Percentiles rank a stretch among this genome's conserved stretches.
phyloP scores from a whole-genome alignment of 805 yeast genomes.

The Yamadazyma akitaensis region DNA sequence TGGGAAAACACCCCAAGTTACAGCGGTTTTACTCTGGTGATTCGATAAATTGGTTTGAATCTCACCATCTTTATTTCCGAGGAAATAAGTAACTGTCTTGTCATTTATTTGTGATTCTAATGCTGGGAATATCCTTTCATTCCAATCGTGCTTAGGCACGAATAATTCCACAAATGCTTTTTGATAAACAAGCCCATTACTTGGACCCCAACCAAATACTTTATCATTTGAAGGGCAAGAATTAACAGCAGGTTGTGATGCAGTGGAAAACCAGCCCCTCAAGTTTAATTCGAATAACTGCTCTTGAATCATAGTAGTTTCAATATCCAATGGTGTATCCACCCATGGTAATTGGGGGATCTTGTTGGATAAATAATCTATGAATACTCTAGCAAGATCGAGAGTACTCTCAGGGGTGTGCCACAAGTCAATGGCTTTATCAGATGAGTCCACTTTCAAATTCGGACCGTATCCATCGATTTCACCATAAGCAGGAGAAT shows the following conservation, averaged over 20 bases:
- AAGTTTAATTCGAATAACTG: constrained; percentile 77
- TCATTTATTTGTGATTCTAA: constrained; percentile 36
- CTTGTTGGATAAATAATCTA: constrained; percentile 68
- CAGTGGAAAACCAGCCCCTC: constrained; percentile 76
- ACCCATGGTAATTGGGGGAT: constrained; percentile 88
- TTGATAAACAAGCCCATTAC: constrained; percentile 83
- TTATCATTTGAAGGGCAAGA: constrained; percentile 75
- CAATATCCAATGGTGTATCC: constrained; percentile 80
- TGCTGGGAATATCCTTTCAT: constrained; percentile 46
- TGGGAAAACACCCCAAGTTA: constrained; percentile 98
- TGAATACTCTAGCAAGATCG: constrained; percentile 67
- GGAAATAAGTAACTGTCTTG: constrained; percentile 67
- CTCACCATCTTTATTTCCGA: constrained; percentile 58
- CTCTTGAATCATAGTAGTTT: constrained; percentile 90
- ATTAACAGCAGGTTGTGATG: constrained; percentile 95
- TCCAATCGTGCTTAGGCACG: constrained; percentile 72
- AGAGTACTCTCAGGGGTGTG: constrained; percentile 61
- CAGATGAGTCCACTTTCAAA: constrained; percentile 63
- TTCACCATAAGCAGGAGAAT: constrained; percentile 97
- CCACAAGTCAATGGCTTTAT: constrained; percentile 72
- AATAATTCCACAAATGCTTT: constrained; percentile 87
- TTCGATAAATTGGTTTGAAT: constrained; percentile 59
- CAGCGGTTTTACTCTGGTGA: constrained; percentile 60
- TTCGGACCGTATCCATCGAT: constrained; percentile 96
- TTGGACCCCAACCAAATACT: constrained; percentile 97